A percentile compares a stretch with the other conserved stretches of the same genome.
Conservation (phyloP, 495 filamentous ascomycete species). For the Neurospora sp. region DNA sequence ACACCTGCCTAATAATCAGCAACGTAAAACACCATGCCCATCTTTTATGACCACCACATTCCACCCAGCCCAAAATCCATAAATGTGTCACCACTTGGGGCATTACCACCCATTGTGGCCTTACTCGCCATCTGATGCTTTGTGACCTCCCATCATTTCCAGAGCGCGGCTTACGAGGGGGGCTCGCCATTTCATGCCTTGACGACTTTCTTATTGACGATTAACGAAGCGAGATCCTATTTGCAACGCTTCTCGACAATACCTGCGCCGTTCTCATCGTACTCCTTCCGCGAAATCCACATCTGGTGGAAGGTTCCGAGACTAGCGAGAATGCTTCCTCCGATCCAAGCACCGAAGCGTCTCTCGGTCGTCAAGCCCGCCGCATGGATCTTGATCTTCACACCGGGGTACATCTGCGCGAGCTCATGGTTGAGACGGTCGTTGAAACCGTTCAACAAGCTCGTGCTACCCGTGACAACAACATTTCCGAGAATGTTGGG, state of each 20-base stretch:
- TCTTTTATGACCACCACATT: not conserved
- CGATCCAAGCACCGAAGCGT: constrained; percentile 88
- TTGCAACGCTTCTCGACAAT: constrained; percentile 75
- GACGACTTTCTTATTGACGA: not conserved
- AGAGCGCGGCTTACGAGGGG: not conserved
- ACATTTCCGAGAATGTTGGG: constrained; percentile 74
- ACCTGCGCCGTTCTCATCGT: constrained; percentile 61
- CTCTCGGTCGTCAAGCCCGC: constrained; percentile 79
- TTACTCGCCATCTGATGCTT: not conserved
- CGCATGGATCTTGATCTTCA: constrained; percentile 73
- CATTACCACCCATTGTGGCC: not conserved
- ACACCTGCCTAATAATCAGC: not conserved
- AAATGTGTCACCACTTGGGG: not conserved
- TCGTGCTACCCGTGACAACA: constrained; percentile 84
- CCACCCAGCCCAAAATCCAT: not conserved
- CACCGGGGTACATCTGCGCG: constrained; percentile 63
- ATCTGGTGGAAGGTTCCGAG: constrained; percentile 98
- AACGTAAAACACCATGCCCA: not conserved
- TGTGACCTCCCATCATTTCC: not conserved
- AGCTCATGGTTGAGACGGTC: constrained; percentile 82
- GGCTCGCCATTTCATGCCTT: not conserved
- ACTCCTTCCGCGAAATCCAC: constrained; percentile 88
- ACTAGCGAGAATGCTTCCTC: constrained; percentile 90
- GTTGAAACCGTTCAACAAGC: constrained; percentile 77
- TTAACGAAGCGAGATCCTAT: constrained; percentile 23